These are phyloP conservation scores for Sporobolus alterniflorus DNA, from an alignment of 202 grass and related monocot genomes.

Conservation along the genomic window DNA sequence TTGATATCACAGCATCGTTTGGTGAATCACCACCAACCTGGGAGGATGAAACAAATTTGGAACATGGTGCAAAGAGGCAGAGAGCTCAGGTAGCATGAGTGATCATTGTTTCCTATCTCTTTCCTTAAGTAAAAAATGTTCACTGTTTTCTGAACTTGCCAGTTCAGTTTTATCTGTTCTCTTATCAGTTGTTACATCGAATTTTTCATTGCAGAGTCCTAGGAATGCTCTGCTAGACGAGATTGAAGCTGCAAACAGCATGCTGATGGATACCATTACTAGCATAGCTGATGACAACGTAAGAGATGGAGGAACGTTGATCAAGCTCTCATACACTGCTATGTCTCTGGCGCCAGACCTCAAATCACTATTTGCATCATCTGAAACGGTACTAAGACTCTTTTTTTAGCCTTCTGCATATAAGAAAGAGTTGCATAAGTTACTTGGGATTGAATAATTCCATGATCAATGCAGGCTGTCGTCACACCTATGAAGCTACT, in stretches of 20 bases:
- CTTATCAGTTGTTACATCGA: not conserved
- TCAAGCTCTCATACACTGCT: conserved; percentile 42
- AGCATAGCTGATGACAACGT: conserved; percentile 28
- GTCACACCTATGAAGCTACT: conserved; percentile 48
- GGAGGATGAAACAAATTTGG: not conserved
- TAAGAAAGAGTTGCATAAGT: not conserved
- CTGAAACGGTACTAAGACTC: conserved; percentile 32
- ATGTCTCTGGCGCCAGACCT: conserved; percentile 31
- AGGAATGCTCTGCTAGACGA: conserved; percentile 38
- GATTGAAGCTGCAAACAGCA: conserved; percentile 38
- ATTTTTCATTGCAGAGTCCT: conserved; percentile 4
- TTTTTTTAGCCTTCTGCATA: not conserved
- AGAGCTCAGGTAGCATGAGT: not conserved
- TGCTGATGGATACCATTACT: conserved; percentile 39
- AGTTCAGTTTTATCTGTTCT: not conserved
- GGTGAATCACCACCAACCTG: conserved; percentile 9
- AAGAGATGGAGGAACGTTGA: conserved; percentile 22
- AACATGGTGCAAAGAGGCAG: not conserved
- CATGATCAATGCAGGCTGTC: conserved; percentile 37
- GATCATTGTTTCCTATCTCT: not conserved
- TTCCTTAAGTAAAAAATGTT: not conserved
- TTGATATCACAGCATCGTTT: not conserved
- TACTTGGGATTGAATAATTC: not conserved
- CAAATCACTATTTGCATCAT: conserved; percentile 19
- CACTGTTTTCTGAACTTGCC: not conserved